Evolutionary conservation across 1,139 yeast genomes (phyloP), one percentile per base, ranked within the genome.

Genomic region (Geotrichum histeridarum): DNA sequence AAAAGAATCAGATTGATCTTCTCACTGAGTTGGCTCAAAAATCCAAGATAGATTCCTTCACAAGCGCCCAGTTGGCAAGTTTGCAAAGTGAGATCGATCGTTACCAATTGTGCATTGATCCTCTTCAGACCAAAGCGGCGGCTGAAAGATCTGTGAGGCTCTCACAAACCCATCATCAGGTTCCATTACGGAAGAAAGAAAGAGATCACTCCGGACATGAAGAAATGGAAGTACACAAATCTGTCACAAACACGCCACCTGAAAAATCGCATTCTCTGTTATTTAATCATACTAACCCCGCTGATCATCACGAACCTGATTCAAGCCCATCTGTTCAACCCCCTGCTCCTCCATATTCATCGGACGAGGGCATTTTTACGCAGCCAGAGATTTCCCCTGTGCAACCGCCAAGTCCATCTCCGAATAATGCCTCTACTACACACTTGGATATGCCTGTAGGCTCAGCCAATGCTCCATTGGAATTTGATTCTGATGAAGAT

Each of bases 401-500:
- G 12, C 42, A 49, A 12, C 3, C 31, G 15, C 22, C 18, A 3
- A 22, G 11, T 7, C 31, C 37, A 50, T 12, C 39, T 27, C 17
- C 18, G 11, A 17, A 14, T 36, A 37, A 39, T 5, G 31, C 22
- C 11, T 35, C 35, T 39, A 38, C 14, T 17, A 3, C 37, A 33
- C 37, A 39, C 12, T 38, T 18, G 42, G 8, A 35, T 36, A 8
- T 35, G 27, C 27, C 27, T 22, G 11, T n/a, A 11, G 47, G 38
- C 11, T 32, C 47, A 11, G 35, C 35, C 14, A 42, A 42, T 42
- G 36, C 42, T 4, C 51, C 51, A 6, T 14, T 48, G n/a, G 47
- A 48, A 9, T 15, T 48, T 35, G 51, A 41, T 33, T 48, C 44
- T 3, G 51, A 48, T 33, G 36, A 37, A 8, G 51, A 48, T 15